These are phyloP conservation scores for Phytophthora cryptogea DNA, from an alignment of 352 stramenopile species.

Conservation along the genomic window DNA sequence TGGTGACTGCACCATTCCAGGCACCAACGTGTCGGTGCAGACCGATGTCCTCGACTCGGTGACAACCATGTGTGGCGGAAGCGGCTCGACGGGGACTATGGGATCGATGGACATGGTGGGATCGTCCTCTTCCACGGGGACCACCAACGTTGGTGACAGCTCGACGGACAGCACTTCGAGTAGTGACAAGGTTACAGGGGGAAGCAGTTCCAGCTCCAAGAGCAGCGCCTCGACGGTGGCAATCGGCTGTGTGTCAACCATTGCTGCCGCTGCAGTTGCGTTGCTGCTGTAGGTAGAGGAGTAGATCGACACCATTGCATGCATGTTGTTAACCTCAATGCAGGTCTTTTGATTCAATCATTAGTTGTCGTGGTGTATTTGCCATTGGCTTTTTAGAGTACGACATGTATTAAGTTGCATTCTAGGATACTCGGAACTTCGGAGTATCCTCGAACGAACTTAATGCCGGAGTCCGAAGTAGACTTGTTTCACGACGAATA, in stretches of 20 bases:
- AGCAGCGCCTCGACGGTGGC: constrained; percentile 10
- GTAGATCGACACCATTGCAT: not conserved
- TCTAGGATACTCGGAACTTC: too few relatives aligned
- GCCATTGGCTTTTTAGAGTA: too few relatives aligned
- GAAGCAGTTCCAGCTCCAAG: constrained; percentile 8
- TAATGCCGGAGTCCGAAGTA: too few relatives aligned
- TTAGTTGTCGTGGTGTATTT: too few relatives aligned
- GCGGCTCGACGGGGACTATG: constrained; percentile 1
- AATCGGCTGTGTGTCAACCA: not conserved
- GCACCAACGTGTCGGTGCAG: constrained; percentile 26
- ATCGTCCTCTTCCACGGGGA: constrained; percentile 5
- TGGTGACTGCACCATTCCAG: constrained; percentile 30
- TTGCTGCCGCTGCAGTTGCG: not conserved
- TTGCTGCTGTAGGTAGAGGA: constrained; percentile 11
- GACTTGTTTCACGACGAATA: too few relatives aligned
- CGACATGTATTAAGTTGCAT: too few relatives aligned
- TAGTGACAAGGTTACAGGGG: constrained; percentile 11
- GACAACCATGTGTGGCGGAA: constrained; percentile 6
- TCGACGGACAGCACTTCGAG: constrained; percentile 12
- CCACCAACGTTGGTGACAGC: constrained; percentile 25
- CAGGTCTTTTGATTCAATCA: not conserved
- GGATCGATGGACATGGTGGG: constrained; percentile 13
- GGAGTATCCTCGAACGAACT: too few relatives aligned
- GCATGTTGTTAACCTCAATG: constrained; percentile 4
- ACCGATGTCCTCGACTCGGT: constrained; percentile 21